Base-by-base conservation (phyloP, 176 grass and related monocot species). In the Zoysia japonica region DNA sequence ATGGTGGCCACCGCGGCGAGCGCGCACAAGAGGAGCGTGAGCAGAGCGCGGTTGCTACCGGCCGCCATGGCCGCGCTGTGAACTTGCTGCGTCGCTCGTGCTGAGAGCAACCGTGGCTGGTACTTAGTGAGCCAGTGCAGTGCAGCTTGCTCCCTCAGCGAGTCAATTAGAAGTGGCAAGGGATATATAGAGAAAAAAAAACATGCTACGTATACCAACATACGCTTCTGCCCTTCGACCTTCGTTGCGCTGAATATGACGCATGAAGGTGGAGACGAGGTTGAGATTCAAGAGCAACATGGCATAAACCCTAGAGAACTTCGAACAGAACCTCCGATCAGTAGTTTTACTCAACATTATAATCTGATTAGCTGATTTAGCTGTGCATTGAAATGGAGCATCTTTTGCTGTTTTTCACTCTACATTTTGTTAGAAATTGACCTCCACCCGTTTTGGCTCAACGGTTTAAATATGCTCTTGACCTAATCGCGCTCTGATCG, bases 21-120 rank as follows among this genome's bases (percentile, higher is more conserved):
- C 13, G 63, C 71, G 62, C 51, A 61, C 12, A 60, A 5, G 6
- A 81, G 40, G n/a, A 42, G 15, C 4, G 11, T 1, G 57, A 78
- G n/a, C 16, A 46, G 51, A 37, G 77, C 38, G 5, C 13, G 1
- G 71, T 16, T 6, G 45, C 63, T 51, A 4, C 37, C 68, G 65
- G 72, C 38, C 46, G 63, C 46, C 84, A 86, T 80, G 59, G 83
- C 15, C 17, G 57, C 49, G 67, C 13, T 3, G 37, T 9, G 37
- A 57, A 14, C 7, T 8, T 9, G 47, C 35, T 69, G 45, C 72
- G 38, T 48, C 17, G 57, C 11, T 52, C n/a, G 43, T 39, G 61
- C 6, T 40, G 80, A 20, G 5, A 10, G 36, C 9, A 38, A 56
- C 28, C 4, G 49, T 19, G 19, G 9, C 19, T 45, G 40, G 14